Percentiles rank a stretch among this genome's conserved stretches.
Evolutionary conservation across 1,284 basidiomycete genomes (phyloP).

Genomic region (Erythrobasidium hasegawianum): DNA sequence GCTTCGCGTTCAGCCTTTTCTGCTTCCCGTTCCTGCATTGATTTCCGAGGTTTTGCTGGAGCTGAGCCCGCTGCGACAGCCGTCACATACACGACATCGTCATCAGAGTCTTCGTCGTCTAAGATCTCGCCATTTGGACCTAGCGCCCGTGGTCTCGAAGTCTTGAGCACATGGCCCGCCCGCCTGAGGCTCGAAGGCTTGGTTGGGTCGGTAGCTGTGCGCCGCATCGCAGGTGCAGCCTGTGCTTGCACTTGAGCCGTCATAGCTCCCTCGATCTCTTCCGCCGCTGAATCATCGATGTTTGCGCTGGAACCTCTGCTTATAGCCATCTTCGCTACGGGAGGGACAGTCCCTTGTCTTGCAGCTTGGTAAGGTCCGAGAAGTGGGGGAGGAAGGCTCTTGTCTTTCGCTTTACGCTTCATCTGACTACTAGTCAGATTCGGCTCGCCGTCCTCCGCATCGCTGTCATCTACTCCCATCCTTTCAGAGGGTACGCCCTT

Average conservation of each 20-base stretch:
- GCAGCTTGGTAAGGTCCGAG: neutral
- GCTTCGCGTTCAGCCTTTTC: slow-evolving; percentile 10
- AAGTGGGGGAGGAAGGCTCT: neutral
- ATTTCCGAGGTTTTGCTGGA: slow-evolving; percentile 9
- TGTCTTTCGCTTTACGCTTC: neutral
- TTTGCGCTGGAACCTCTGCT: neutral
- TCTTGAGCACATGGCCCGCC: neutral
- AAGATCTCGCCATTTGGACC: neutral
- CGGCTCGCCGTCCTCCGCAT: neutral
- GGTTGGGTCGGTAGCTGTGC: neutral
- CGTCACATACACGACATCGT: slow-evolving; percentile 25
- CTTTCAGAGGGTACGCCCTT: too few species aligned
- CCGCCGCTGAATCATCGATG: neutral
- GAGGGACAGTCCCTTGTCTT: neutral
- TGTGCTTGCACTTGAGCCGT: neutral
- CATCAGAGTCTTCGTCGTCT: slow-evolving; percentile 9
- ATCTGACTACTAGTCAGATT: neutral
- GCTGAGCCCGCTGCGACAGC: slow-evolving; percentile 7
- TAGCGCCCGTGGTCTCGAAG: neutral
- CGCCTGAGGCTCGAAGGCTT: neutral
- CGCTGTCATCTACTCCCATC: neutral
- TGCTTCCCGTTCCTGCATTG: slow-evolving; percentile 7
- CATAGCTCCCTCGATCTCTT: neutral
- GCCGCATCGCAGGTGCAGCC: neutral
- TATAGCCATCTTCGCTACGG: neutral